These are phyloP conservation scores for Tetrahymena thermophila DNA, from an alignment of 73 alveolate species.

Conservation along the genomic window DNA sequence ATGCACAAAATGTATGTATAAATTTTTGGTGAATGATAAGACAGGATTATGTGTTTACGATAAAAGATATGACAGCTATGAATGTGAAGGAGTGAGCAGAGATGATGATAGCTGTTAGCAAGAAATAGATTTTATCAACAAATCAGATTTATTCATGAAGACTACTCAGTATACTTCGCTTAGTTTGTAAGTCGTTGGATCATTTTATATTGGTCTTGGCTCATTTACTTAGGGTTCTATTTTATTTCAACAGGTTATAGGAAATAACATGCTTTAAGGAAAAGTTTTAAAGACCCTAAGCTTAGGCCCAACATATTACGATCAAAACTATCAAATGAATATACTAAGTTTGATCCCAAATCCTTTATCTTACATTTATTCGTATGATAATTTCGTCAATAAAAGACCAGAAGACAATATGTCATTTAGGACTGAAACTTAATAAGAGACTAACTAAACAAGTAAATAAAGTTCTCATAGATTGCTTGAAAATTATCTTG, in stretches of 20 bases:
- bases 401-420: too few species aligned
- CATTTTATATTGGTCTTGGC: background rate
- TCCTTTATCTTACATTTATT: background rate
- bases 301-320: background rate
- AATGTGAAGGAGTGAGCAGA: background rate
- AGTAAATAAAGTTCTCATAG: background rate
- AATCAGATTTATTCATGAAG: background rate
- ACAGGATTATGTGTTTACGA: background rate
- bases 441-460: background rate
- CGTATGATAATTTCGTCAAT: background rate
- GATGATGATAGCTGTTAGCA: background rate
- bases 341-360: background rate
- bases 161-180: background rate
- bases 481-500: too few species aligned
- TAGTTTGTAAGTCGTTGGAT: background rate
- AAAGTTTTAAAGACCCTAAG: background rate
- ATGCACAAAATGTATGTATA: background rate
- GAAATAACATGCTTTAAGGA: background rate
- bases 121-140: background rate
- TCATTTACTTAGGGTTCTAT: background rate
- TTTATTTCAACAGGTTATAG: background rate
- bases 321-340: background rate
- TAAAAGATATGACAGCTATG: background rate
- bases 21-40: background rate
- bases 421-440: too few species aligned